Conservation (phyloP, 768 basidiomycete genomes). For the Pilatotrama ljubarskyi region DNA sequence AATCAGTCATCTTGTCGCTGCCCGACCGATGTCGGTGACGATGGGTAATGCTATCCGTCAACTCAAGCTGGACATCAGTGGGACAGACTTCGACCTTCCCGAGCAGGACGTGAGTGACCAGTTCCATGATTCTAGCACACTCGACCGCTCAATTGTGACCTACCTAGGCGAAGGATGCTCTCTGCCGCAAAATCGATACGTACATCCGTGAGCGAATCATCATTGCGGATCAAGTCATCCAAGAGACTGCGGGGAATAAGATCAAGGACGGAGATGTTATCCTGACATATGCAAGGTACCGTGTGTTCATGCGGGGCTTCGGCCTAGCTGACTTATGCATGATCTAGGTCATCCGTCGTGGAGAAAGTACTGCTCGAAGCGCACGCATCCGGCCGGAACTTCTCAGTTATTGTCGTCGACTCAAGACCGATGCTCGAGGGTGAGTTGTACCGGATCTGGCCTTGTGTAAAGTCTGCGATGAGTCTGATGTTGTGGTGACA, state of each 20-base stretch:
- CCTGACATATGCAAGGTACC: conserved; percentile 88
- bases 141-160: neutral
- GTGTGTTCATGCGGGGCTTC: neutral
- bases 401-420: conserved; percentile 92
- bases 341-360: conserved; percentile 84
- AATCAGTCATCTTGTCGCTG: conserved; percentile 85
- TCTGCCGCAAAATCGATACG: conserved; percentile 85
- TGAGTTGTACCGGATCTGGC: no score
- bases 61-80: conserved; percentile 93
- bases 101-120: conserved; percentile 82
- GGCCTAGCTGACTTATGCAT: neutral
- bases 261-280: conserved; percentile 94
- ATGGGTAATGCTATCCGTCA: conserved; percentile 95
- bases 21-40: conserved; percentile 87
- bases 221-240: conserved; percentile 91
- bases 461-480: no score
- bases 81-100: conserved; percentile 87
- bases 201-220: conserved; percentile 95
- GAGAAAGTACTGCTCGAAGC: conserved; percentile 86
- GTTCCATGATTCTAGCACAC: neutral
- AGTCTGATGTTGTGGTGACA: neutral
- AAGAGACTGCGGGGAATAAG: conserved; percentile 85
- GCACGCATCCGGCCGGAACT: conserved; percentile 68
- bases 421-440: conserved; percentile 95
- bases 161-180: conserved; percentile 77